phyloP scores from a whole-genome alignment of 805 yeast genomes.

The Teunomyces funiuensis region DNA sequence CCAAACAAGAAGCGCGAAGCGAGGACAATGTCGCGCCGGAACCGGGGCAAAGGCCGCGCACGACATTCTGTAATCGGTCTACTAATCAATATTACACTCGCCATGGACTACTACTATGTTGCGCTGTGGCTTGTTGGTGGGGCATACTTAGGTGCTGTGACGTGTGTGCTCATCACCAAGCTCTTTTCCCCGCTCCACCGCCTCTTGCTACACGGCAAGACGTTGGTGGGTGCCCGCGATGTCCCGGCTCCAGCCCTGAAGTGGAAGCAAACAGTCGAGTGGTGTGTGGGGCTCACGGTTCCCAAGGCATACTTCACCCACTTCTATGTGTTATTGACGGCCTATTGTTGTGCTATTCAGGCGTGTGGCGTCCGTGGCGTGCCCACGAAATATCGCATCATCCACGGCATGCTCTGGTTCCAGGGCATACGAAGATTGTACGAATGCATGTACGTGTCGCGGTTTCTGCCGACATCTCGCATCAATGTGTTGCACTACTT shows the following conservation, averaged over 20 bases:
- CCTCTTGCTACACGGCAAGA: constrained; percentile 25
- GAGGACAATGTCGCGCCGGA: constrained; percentile 1
- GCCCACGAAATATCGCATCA: constrained; percentile 16
- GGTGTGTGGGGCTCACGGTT: constrained; percentile 37
- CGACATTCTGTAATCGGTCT: neutral
- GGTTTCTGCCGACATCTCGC: constrained; percentile 45
- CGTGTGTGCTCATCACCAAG: constrained; percentile 15
- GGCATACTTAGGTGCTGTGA: constrained; percentile 1
- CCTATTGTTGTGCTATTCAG: constrained; percentile 15
- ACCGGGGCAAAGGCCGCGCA: no score
- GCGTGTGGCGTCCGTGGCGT: constrained; percentile 19
- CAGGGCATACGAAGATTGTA: constrained; percentile 57
- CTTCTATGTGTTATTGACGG: constrained; percentile 52
- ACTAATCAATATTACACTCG: neutral
- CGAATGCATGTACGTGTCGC: constrained; percentile 54
- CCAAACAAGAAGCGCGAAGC: constrained; percentile 1
- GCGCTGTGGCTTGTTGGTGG: neutral
- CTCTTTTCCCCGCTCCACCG: constrained; percentile 15
- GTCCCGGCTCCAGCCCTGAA: neutral
- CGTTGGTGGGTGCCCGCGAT: neutral
- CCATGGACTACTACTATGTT: neutral
- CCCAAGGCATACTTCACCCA: constrained; percentile 66
- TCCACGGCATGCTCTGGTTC: constrained; percentile 26
- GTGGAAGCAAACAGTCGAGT: constrained; percentile 2
- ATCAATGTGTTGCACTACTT: constrained; percentile 68